Conservation (phyloP, 257 asterid genomes). For the Solanum chilense region DNA sequence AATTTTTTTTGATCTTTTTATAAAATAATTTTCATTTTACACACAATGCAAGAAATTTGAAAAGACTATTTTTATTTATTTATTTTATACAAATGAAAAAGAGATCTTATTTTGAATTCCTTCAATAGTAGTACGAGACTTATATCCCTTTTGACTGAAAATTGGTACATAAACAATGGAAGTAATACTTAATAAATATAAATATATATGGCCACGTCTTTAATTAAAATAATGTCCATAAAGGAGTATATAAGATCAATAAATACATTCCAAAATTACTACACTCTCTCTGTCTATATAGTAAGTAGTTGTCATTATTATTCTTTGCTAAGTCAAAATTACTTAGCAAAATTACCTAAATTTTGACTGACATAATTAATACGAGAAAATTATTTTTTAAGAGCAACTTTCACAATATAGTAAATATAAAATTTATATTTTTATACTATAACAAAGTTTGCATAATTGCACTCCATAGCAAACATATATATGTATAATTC, state of each 20-base stretch:
- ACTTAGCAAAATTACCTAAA: not conserved
- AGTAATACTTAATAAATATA: too few relatives aligned
- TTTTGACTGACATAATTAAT: not conserved
- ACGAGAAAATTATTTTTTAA: too few relatives aligned
- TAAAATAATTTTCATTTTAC: not conserved
- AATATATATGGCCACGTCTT: not conserved
- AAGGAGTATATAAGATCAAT: not conserved
- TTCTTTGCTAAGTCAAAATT: not conserved
- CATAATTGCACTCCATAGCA: too few relatives aligned
- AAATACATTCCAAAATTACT: not conserved
- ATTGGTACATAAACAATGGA: too few relatives aligned
- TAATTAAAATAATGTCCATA: not conserved
- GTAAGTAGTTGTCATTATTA: not conserved
- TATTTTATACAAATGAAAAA: not conserved
- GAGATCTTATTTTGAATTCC: not conserved
- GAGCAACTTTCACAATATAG: too few relatives aligned
- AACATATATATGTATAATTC: too few relatives aligned
- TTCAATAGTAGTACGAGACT: too few relatives aligned
- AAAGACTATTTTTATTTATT: not conserved
- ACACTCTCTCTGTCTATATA: not conserved
- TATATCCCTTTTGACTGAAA: too few relatives aligned
- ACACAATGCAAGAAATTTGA: not conserved
- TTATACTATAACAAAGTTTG: too few relatives aligned
- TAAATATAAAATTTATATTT: too few relatives aligned
- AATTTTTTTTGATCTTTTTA: too few relatives aligned